Evolutionary conservation across 2,329 filamentous ascomycete species (phyloP).

Genomic region (Ophioceras dolichostomum): DNA sequence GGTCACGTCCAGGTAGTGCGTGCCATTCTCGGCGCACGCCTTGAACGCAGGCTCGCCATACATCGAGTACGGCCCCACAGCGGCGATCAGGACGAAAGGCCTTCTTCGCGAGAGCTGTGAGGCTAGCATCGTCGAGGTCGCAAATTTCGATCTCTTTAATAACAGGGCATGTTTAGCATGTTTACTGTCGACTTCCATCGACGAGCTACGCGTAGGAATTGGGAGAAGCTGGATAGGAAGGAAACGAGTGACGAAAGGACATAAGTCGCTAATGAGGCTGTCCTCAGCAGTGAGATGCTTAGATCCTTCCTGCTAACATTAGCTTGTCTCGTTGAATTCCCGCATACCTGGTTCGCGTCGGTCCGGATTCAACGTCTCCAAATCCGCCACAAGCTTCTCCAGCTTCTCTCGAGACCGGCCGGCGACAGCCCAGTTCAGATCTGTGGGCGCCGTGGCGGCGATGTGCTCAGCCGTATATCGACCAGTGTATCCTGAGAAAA

Average conservation of each 20-base stretch:
- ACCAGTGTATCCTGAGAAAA: constrained; percentile 61
- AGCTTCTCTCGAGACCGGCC: constrained; percentile 73
- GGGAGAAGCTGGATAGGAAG: no score
- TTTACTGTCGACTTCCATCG: no score
- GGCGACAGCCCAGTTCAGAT: constrained; percentile 78
- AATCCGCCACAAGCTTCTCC: constrained; percentile 51
- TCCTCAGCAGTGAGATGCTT: no score
- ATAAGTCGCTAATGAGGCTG: no score
- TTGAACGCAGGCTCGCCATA: constrained; percentile 48
- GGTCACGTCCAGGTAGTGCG: constrained; percentile 52
- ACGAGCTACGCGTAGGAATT: no score
- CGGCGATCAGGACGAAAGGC: constrained; percentile 42
- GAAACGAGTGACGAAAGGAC: no score
- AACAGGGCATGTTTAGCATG: no score
- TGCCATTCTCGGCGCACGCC: constrained; percentile 49
- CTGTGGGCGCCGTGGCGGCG: constrained; percentile 54
- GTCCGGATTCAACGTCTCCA: constrained; percentile 56
- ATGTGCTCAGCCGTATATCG: constrained; percentile 67
- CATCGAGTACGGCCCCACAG: constrained; percentile 45
- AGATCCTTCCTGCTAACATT: no score
- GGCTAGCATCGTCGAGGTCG: constrained; percentile 29
- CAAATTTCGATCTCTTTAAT: constrained; percentile 45
- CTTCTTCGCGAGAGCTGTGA: constrained; percentile 39
- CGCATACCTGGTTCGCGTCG: constrained; percentile 54
- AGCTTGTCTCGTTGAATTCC: not conserved